Evolutionary conservation across 768 basidiomycete genomes (phyloP), one percentile per base, ranked within the genome.

Genomic region (Boletus reticuloceps): DNA sequence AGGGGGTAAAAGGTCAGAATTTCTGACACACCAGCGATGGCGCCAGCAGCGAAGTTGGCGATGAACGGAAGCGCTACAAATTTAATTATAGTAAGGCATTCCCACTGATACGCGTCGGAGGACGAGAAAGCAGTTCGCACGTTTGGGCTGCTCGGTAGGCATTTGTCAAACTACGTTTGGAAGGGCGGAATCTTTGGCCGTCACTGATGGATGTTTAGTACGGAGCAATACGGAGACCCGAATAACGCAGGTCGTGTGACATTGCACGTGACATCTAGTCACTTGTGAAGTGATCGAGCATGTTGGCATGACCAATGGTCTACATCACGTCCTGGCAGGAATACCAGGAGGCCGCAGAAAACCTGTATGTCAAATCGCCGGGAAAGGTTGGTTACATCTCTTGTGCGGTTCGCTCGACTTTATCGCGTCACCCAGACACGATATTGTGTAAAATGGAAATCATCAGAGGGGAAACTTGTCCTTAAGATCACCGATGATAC

Each of bases 31-130:
- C 96, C 96, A 59, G 97, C 97, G 64, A 98, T 94, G 6, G 96
- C 97, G 44, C 97, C 97, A 1, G 96, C 94, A 1, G 87, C 82
- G 67, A 99, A 98, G 66, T 91, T 97, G 59, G 94, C 90, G 53
- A 82, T 66, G 74, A 94, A 94, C 1, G 91, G 91, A 45, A 93
- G 79, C 29, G 91, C 91, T 94, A 39, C 13, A 36, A 36, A 36
- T 49, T 55, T 14, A 47, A 54, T 50, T 52, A 43, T 58, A 12
- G 42, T 11, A 42, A 59, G 42, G 25, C 29, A n/a, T 48, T 64
- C 29, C 39, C 34, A n/a, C 50, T 54, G 53, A 22, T 46, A 38
- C 20, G 27, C 40, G 37, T 60, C 13, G 50, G 29, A 27, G n/a
- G 16, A 38, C 12, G 5, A 16, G 0, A 25, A 36, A 6, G n/a